Percentiles rank a stretch among this genome's conserved stretches.
Conservation (phyloP, 2,329 filamentous ascomycete genomes). For the Ophiostoma pallidulum region DNA sequence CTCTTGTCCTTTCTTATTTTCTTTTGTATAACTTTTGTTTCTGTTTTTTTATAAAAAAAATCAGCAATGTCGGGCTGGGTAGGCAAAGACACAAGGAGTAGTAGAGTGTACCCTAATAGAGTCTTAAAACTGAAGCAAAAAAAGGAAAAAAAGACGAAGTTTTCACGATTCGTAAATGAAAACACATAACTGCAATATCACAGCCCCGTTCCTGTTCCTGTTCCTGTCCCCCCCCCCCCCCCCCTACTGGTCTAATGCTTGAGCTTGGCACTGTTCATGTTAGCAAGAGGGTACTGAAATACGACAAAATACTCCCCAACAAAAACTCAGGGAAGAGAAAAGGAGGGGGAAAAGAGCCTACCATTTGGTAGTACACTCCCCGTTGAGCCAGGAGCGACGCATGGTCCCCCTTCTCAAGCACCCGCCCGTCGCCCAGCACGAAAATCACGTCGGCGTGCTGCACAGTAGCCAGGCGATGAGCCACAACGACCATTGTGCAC, state of each 20-base stretch:
- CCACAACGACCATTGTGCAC: slow-evolving; percentile 57
- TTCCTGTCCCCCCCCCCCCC: not conserved
- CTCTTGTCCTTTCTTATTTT: not conserved
- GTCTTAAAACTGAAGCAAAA: not conserved
- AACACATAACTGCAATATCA: no score
- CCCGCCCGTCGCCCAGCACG: slow-evolving; percentile 53
- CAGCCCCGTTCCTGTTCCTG: no score
- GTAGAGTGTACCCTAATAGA: no score
- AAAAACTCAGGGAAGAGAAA: no score
- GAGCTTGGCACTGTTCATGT: slow-evolving; percentile 13
- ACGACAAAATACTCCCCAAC: no score
- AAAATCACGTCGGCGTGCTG: slow-evolving; percentile 62
- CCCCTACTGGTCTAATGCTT: slow-evolving; percentile 13
- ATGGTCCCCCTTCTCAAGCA: slow-evolving; percentile 55
- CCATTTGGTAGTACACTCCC: slow-evolving; percentile 44
- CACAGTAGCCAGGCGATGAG: slow-evolving; percentile 56
- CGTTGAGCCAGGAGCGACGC: slow-evolving; percentile 35
- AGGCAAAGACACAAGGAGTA: not conserved
- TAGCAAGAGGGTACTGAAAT: not conserved
- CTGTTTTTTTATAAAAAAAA: not conserved
- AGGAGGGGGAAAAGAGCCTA: slow-evolving; percentile 20
- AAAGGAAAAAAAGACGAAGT: not conserved
- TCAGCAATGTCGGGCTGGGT: no score
- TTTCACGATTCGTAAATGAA: no score
- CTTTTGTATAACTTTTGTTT: not conserved